Evolutionary conservation across 31 red algal species (phyloP).

Genomic region (Odonthalia washingtoniensis): DNA sequence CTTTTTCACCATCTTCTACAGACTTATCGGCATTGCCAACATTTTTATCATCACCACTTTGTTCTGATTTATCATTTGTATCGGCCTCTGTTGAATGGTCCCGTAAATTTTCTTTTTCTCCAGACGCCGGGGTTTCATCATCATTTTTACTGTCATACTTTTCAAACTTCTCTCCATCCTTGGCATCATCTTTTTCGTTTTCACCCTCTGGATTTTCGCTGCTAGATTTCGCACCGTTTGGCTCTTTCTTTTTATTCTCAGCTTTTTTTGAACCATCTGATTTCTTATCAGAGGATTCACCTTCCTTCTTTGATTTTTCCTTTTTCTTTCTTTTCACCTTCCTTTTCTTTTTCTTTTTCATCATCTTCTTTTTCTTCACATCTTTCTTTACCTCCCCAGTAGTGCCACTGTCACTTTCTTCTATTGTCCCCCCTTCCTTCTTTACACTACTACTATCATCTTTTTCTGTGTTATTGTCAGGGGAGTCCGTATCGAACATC

Average conservation of each 20-base stretch:
- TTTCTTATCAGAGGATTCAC: not conserved
- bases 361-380: slow-evolving; percentile 21
- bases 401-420: not conserved
- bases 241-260: not conserved
- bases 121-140: not conserved
- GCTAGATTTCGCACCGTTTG: not conserved
- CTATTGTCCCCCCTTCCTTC: not conserved
- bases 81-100: no score
- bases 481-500: not conserved
- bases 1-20: slow-evolving; percentile 1
- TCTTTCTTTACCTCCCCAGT: slow-evolving; percentile 7
- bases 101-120: not conserved
- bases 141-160: not conserved
- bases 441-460: not conserved
- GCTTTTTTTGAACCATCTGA: not conserved
- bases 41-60: not conserved
- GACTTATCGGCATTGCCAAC: not conserved
- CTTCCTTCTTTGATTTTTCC: not conserved
- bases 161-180: not conserved
- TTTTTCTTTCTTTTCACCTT: slow-evolving; percentile 41
- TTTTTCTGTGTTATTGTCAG: not conserved
- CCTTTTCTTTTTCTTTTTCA: slow-evolving; percentile 43
- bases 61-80: not conserved
- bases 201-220: not conserved
- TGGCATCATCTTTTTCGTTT: not conserved